A percentile compares a stretch with the other conserved stretches of the same genome.
These are phyloP conservation scores for Linaria vulgaris DNA, from an alignment of 257 asterid species.

Conservation along the genomic window DNA sequence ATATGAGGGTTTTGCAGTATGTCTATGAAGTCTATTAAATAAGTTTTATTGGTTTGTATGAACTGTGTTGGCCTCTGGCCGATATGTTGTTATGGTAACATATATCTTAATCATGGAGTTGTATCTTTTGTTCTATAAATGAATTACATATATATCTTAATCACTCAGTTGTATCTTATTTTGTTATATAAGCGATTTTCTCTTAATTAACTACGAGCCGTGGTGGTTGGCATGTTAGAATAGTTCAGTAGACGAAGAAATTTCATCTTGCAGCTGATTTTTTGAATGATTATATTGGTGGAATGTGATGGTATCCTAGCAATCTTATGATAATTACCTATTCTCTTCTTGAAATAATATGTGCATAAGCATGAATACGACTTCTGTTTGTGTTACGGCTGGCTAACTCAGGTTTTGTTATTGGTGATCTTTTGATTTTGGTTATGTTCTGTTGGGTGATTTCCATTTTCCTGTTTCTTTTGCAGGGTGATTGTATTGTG, in stretches of 20 bases:
- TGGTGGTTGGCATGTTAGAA: not conserved
- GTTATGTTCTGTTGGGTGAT: too few relatives aligned
- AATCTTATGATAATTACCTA: not conserved
- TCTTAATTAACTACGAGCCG: not conserved
- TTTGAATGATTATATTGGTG: not conserved
- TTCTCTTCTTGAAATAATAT: not conserved
- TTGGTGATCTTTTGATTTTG: too few relatives aligned
- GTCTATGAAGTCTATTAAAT: not conserved
- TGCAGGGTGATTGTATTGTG: too few relatives aligned
- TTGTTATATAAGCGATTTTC: constrained; percentile 23
- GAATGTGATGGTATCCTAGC: too few relatives aligned
- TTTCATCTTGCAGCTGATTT: not conserved
- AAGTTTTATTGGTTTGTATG: not conserved
- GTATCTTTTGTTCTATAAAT: constrained; percentile 23
- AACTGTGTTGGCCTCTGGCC: constrained; percentile 6
- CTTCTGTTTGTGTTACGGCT: too few relatives aligned
- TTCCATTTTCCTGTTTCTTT: too few relatives aligned
- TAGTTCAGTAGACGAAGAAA: not conserved
- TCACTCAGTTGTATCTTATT: constrained; percentile 19
- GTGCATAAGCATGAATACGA: too few relatives aligned
- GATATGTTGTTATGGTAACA: not conserved
- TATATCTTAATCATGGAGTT: constrained; percentile 11
- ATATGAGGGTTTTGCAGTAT: constrained; percentile 25
- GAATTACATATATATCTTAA: constrained; percentile 6
- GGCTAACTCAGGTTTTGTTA: too few relatives aligned